A percentile compares a stretch with the other conserved stretches of the same genome.
Conservation (phyloP, 2,329 filamentous ascomycete species). For the Dothistroma pini region DNA sequence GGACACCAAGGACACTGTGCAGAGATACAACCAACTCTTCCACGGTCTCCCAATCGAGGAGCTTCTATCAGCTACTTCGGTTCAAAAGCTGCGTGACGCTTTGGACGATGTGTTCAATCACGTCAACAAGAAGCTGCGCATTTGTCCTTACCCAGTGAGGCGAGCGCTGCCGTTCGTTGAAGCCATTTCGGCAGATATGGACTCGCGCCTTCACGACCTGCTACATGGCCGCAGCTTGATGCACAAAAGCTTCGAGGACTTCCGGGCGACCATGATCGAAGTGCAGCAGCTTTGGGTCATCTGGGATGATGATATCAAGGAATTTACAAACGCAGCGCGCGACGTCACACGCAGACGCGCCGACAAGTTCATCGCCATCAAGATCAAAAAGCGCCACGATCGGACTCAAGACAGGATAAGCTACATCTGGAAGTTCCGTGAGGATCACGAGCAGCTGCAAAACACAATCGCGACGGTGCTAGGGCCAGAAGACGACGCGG, state of each 20-base stretch:
- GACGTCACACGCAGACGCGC: constrained; percentile 90
- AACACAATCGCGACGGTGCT: constrained; percentile 96
- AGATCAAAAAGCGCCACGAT: constrained; percentile 81
- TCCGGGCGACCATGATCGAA: constrained; percentile 76
- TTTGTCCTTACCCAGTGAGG: constrained; percentile 91
- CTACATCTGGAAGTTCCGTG: constrained; percentile 91
- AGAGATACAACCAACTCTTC: constrained; percentile 99
- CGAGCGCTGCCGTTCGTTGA: constrained; percentile 92
- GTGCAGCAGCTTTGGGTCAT: constrained; percentile 82
- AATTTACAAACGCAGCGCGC: constrained; percentile 95
- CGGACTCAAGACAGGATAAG: constrained; percentile 87
- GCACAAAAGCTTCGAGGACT: constrained; percentile 88
- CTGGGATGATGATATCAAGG: constrained; percentile 96
- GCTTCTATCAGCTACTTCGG: constrained; percentile 82
- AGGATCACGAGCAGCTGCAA: constrained; percentile 96
- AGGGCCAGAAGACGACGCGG: constrained; percentile 57
- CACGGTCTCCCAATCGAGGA: constrained; percentile 96
- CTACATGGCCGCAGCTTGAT: constrained; percentile 84
- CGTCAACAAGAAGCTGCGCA: constrained; percentile 95
- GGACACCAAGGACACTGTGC: constrained; percentile 91
- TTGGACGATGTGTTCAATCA: constrained; percentile 87
- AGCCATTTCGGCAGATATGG: constrained; percentile 90
- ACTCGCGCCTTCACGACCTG: constrained; percentile 78
- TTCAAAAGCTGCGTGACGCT: constrained; percentile 84
- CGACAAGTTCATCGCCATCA: constrained; percentile 98